Base-by-base conservation (phyloP, 2,329 filamentous ascomycete genomes). In the Apiospora marii region DNA sequence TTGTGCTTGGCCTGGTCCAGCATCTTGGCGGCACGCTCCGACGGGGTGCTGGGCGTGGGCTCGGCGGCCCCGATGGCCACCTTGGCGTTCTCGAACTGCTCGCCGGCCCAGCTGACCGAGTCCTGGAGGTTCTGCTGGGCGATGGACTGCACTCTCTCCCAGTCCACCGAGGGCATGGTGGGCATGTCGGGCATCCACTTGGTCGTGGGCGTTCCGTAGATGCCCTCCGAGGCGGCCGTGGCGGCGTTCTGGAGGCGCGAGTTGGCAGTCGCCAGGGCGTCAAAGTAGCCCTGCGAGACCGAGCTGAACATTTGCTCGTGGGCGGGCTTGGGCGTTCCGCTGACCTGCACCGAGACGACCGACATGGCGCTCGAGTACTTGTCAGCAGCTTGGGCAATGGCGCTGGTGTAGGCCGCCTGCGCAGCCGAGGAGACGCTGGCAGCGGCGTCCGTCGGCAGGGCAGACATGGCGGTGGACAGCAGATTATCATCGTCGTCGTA, bases 261-360 rank as follows among this genome's bases (percentile, higher is more conserved):
- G 76, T 88, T 92, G 16, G 92, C 93, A 6, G 87, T 87, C 1
- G 86, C 86, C 22, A 93, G 79, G 1, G 92, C 91, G 44, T 88
- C 88, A 46, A 92, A 91, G 78, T 94, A 95, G 1, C 89, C 92
- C 7, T 86, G 87, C 12, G 92, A 91, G 13, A 93, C 89, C 0
- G 92, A 93, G 12, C 91, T 88, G 16, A 93, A 84, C 80, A 94
- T 88, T 74, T 93, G 86, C 76, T 93, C 86, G 74, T 94, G 91
- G 4, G 89, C 87, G 10, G 93, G 92, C 78, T 92, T 89, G 1
- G 92, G 89, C 0, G 91, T 91, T 44, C 92, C 92, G 41, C 89
- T 90, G 51, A 94, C 87, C 77, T 93, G 89, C 4, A 86, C 88
- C 1, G 92, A 94, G 1, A 93, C 85, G 37, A 90, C 86, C 0